These are phyloP conservation scores for Cadophora gregata DNA, from an alignment of 2,329 filamentous ascomycete genomes.

Conservation along the genomic window DNA sequence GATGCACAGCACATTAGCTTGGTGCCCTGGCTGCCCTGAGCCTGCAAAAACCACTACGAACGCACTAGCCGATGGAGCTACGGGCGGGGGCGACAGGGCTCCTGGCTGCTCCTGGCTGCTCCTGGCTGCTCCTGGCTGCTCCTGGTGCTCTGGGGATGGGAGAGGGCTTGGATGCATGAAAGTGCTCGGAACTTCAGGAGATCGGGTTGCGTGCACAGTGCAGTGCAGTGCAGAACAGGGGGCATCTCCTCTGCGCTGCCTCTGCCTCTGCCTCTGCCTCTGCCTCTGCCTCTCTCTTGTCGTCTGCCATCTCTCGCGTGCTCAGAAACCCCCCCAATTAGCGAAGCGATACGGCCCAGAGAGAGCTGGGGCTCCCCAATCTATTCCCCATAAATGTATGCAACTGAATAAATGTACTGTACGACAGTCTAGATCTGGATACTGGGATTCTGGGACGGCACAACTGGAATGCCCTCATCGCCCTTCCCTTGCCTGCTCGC, in stretches of 20 bases:
- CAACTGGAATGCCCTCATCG: neutral
- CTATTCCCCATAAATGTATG: neutral
- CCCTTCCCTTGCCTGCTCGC: neutral
- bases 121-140: too few relatives aligned
- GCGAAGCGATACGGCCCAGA: neutral
- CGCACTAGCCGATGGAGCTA: conserved; percentile 6
- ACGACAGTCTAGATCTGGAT: neutral
- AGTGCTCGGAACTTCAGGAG: conserved; percentile 5
- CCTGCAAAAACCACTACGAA: neutral
- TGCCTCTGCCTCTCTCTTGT: neutral
- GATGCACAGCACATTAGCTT: conserved; percentile 1
- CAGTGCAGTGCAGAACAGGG: too few relatives aligned
- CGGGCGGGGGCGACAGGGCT: conserved; percentile 13
- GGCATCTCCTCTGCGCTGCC: too few relatives aligned
- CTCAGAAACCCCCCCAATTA: neutral
- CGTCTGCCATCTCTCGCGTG: neutral
- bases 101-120: too few relatives aligned
- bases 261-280: too few relatives aligned
- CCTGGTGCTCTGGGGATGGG: neutral
- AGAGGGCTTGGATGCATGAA: conserved; percentile 8
- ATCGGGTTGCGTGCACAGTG: neutral
- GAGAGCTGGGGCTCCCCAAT: neutral
- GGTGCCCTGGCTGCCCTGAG: conserved; percentile 3
- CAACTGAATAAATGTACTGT: neutral
- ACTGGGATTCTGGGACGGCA: conserved; percentile 2